Evolutionary conservation across 345 rosid genomes (phyloP).

Genomic region (Sonneratia alba): DNA sequence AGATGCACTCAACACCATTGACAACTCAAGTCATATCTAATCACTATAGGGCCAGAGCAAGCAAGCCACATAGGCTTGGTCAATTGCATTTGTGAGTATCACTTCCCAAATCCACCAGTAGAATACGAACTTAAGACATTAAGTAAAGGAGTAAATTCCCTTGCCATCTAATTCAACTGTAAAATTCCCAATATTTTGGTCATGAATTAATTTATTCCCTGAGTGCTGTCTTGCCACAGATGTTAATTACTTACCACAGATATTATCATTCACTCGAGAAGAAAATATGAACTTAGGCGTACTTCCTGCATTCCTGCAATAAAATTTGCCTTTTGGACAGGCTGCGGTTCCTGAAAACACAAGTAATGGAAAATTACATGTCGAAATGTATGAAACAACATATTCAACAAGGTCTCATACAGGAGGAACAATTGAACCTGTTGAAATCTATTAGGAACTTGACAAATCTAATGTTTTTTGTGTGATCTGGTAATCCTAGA

Average conservation of each 20-base stretch:
- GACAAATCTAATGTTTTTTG: neutral
- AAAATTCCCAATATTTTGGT: neutral
- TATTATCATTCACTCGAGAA: constrained; percentile 46
- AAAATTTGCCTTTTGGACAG: constrained; percentile 55
- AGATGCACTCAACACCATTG: too few species aligned
- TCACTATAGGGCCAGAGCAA: neutral
- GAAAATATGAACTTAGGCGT: constrained; percentile 45
- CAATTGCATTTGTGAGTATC: neutral
- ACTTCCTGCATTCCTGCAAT: constrained; percentile 53
- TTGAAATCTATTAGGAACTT: neutral
- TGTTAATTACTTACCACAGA: constrained; percentile 37
- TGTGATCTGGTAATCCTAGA: neutral
- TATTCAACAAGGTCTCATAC: neutral
- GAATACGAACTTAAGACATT: neutral
- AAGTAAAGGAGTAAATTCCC: neutral
- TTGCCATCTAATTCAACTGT: neutral
- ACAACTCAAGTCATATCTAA: neutral
- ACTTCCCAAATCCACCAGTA: neutral
- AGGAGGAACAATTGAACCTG: neutral
- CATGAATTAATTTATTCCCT: neutral
- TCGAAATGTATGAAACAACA: neutral
- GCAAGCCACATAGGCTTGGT: neutral
- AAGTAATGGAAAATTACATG: neutral
- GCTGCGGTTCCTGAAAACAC: constrained; percentile 61
- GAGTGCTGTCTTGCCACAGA: neutral